phyloP scores from a whole-genome alignment of 768 basidiomycete genomes.

The Leccinellum luteum region DNA sequence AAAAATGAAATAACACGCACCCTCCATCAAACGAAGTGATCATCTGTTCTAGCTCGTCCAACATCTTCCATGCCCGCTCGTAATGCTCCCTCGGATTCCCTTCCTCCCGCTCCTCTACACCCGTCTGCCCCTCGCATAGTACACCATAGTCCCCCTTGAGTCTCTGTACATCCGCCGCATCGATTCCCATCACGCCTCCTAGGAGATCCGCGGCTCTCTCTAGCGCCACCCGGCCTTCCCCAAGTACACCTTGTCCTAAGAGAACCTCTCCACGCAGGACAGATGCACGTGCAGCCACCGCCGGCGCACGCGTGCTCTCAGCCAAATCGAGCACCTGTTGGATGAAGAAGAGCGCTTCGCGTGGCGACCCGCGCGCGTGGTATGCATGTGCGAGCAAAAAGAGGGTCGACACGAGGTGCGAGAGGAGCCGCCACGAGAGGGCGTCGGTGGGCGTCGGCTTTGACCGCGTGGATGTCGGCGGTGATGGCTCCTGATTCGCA shows the following conservation, averaged over 20 bases:
- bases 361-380: conserved; percentile 70
- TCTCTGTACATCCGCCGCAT: conserved; percentile 56
- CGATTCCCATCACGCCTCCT: conserved; percentile 48
- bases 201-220: conserved; percentile 47
- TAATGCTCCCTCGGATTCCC: conserved; percentile 54
- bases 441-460: conserved; percentile 42
- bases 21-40: conserved; percentile 55
- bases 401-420: conserved; percentile 64
- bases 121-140: conserved; percentile 28
- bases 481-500: conserved; percentile 28
- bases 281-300: conserved; percentile 62
- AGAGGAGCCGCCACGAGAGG: conserved; percentile 73
- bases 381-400: conserved; percentile 67
- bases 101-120: conserved; percentile 26
- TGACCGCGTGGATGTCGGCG: conserved; percentile 8
- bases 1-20: conserved; percentile 33
- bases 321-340: conserved; percentile 77
- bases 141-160: conserved; percentile 52
- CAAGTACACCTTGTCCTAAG: conserved; percentile 56
- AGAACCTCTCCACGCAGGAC: conserved; percentile 69
- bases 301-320: conserved; percentile 60
- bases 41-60: conserved; percentile 58
- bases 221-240: conserved; percentile 56
- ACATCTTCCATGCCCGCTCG: conserved; percentile 51
- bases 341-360: conserved; percentile 83